Conservation (phyloP, 345 rosid genomes). For the Alliaria petiolata region DNA sequence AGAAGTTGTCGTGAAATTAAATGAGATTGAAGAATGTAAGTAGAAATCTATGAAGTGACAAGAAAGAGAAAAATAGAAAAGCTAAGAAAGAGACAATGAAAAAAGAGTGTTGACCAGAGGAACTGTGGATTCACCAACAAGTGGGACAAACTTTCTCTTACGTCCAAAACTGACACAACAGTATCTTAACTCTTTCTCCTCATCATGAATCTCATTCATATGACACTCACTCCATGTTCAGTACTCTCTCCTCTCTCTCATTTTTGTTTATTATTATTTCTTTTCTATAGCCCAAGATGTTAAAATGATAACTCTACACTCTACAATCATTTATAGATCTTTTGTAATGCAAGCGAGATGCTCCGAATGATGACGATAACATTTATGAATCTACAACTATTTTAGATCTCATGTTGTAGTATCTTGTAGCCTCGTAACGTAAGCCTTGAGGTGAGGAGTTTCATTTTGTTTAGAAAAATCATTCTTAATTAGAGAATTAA, state of each 20-base stretch:
- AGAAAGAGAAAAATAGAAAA: slow-evolving; percentile 31
- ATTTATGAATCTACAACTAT: slow-evolving; percentile 1
- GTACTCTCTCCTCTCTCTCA: background rate
- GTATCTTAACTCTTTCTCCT: slow-evolving; percentile 31
- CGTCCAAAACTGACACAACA: slow-evolving; percentile 34
- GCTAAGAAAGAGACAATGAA: slow-evolving; percentile 24
- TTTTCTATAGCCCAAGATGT: no score
- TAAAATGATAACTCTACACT: no score
- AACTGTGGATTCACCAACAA: slow-evolving; percentile 39
- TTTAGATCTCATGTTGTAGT: background rate
- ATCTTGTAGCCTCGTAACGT: slow-evolving; percentile 3
- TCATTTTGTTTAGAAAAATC: background rate
- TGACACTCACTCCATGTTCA: slow-evolving; percentile 27
- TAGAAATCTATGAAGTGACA: slow-evolving; percentile 29
- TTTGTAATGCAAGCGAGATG: slow-evolving; percentile 15
- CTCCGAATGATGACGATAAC: background rate
- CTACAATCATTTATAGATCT: no score
- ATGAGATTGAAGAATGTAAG: slow-evolving; percentile 19
- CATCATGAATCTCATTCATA: slow-evolving; percentile 24
- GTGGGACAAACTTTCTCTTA: slow-evolving; percentile 35
- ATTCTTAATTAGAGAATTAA: no score
- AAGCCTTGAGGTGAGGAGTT: background rate
- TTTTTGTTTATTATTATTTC: background rate
- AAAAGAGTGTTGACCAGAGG: slow-evolving; percentile 32
- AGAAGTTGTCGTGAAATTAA: slow-evolving; percentile 1